Evolutionary conservation across 345 rosid genomes (phyloP).

Genomic region (Reutealis trisperma): DNA sequence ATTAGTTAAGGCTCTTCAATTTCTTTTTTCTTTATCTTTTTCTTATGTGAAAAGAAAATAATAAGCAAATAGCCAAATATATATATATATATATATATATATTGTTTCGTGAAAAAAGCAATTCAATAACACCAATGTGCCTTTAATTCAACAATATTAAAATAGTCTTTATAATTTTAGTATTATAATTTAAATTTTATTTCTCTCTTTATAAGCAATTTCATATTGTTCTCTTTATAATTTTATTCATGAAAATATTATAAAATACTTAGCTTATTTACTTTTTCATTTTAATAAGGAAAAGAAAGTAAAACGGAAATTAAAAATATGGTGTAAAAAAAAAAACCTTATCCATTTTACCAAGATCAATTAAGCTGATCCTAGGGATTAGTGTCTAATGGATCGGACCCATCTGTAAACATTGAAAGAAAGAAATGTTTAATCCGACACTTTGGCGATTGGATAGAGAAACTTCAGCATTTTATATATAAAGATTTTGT

Average conservation of each 20-base stretch:
- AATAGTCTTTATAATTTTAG: too few species aligned
- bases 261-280: neutral
- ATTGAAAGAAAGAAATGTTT: neutral
- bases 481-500: neutral
- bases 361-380: conserved; percentile 2
- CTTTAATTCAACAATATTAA: too few species aligned
- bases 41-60: too few species aligned
- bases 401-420: conserved; percentile 1
- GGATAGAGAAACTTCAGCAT: neutral
- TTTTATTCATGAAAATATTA: too few species aligned
- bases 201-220: too few species aligned
- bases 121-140: too few species aligned
- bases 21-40: too few species aligned
- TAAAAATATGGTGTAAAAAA: neutral
- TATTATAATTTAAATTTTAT: too few species aligned
- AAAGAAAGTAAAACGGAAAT: neutral
- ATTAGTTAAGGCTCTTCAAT: conserved; percentile 1
- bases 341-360: conserved; percentile 39
- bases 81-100: too few species aligned
- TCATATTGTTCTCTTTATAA: too few species aligned
- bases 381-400: conserved; percentile 39
- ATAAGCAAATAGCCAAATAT: too few species aligned
- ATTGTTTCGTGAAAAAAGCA: too few species aligned
- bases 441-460: neutral
- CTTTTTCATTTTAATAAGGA: neutral